Base-by-base conservation (phyloP, 192 early-diverging fungal genomes). In the Chytriomyces sp. region DNA sequence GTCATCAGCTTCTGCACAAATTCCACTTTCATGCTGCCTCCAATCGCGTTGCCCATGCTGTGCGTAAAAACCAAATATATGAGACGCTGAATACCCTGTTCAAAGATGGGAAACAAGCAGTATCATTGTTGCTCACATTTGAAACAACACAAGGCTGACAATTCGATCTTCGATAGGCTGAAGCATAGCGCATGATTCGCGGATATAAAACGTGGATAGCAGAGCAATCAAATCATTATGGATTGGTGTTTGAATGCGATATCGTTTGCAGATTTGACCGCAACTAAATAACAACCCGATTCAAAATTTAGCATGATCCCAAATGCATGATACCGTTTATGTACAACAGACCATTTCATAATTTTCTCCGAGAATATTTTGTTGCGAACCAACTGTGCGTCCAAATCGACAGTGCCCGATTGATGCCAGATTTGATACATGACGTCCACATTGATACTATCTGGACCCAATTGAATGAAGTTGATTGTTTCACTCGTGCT, bases 291-390 rank as follows among this genome's bases (percentile, higher is more conserved):
- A 59, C 18, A 2, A 2, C 20, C 18, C 16, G 20, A 23, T n/a
- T n/a, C 16, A 59, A 59, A 59, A 59, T 59, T n/a, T n/a, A 59
- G 18, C 57, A 59, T 1, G 57, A 23, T n/a, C 16, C 16, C 2
- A 59, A 59, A 59, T 2, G 57, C 57, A 2, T n/a, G 2, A 59
- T n/a, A 2, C 16, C 1, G 20, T n/a, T n/a, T n/a, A 2, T 59
- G 20, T n/a, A n/a, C 16, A 59, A n/a, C 16, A 59, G 16, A 59
- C 57, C 57, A 59, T 71, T 71, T 71, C 9, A 53, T 23, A 20
- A 53, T n/a, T 53, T 68, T 53, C 26, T 71, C 69, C 13, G 18
- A 24, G 47, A 71, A 71, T 8, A 71, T 71, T n/a, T 28, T 10
- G 49, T n/a, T 48, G 23, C 69, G 69, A 23, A 48, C 18, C 16